These are phyloP conservation scores for Pythium volutum DNA, from an alignment of 352 stramenopile genomes.

Conservation along the genomic window DNA sequence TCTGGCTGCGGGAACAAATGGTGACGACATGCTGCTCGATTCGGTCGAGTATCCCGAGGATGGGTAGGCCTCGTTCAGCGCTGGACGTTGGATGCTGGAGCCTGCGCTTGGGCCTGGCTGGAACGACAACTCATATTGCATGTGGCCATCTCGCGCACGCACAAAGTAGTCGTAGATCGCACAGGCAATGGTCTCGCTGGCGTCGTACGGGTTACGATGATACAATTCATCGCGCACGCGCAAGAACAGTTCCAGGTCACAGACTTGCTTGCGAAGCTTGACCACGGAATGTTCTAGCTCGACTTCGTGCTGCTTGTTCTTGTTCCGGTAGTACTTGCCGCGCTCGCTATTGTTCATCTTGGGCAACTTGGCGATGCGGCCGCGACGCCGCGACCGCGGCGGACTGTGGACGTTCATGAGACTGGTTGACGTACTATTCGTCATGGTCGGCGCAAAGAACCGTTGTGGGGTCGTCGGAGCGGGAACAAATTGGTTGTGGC, in stretches of 20 bases:
- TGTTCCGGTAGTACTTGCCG: slow-evolving; percentile 64
- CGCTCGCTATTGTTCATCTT: slow-evolving; percentile 70
- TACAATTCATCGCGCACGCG: slow-evolving; percentile 34
- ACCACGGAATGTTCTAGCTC: slow-evolving; percentile 35
- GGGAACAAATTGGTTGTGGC: not conserved
- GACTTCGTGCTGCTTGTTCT: slow-evolving; percentile 53
- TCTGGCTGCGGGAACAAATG: not conserved
- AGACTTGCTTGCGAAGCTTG: slow-evolving; percentile 35
- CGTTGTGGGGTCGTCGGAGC: not conserved
- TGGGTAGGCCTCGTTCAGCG: no score
- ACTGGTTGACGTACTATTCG: not conserved
- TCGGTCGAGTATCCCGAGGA: not conserved
- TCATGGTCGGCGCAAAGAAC: not conserved
- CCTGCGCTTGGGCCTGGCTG: not conserved
- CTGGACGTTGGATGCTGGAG: no score
- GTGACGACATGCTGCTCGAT: not conserved
- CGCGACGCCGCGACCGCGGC: slow-evolving; percentile 1
- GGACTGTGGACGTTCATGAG: not conserved
- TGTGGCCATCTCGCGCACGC: slow-evolving; percentile 5
- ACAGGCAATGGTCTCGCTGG: slow-evolving; percentile 1
- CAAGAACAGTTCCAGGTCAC: slow-evolving; percentile 33
- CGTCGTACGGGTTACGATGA: slow-evolving; percentile 10
- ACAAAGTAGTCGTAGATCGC: slow-evolving; percentile 21
- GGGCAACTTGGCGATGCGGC: slow-evolving; percentile 37
- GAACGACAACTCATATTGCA: slow-evolving; percentile 13